A percentile compares a stretch with the other conserved stretches of the same genome.
Conservation (phyloP, 1,284 basidiomycete genomes). For the Apiotrichum laibachii region DNA sequence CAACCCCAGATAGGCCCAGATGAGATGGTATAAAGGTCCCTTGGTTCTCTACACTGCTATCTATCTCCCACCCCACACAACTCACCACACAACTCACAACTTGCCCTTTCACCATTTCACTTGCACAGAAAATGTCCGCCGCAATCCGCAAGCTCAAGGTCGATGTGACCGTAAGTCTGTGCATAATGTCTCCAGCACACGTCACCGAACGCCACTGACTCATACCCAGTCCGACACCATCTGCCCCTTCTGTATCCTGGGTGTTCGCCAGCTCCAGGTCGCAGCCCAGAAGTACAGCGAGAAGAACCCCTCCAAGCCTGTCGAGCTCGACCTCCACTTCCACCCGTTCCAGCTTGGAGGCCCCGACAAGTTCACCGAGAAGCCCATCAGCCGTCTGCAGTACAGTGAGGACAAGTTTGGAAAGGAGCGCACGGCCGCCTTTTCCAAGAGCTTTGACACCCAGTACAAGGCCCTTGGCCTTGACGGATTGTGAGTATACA, state of each 20-base stretch:
- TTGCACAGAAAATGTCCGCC: conserved; percentile 7
- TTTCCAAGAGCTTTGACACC: conserved; percentile 34
- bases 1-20: no score
- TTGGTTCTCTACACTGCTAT: no score
- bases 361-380: conserved; percentile 19
- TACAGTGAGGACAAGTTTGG: conserved; percentile 44
- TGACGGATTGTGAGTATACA: conserved; percentile 27
- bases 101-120: not conserved
- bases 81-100: not conserved
- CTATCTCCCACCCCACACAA: not conserved
- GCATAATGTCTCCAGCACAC: no score
- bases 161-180: conserved; percentile 29
- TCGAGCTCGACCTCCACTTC: conserved; percentile 34
- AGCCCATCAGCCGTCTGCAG: conserved; percentile 28
- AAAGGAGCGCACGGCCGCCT: conserved; percentile 27
- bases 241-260: conserved; percentile 44
- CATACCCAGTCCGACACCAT: conserved; percentile 30
- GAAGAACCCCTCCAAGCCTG: conserved; percentile 15
- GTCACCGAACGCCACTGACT: not conserved
- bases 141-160: conserved; percentile 18
- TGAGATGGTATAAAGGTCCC: no score
- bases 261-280: conserved; percentile 33
- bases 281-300: conserved; percentile 19
- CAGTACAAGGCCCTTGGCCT: conserved; percentile 45
- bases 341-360: conserved; percentile 46